A percentile compares a stretch with the other conserved stretches of the same genome.
These are phyloP conservation scores for Phellopilus nigrolimitatus DNA, from an alignment of 1,284 basidiomycete genomes.

Conservation along the genomic window DNA sequence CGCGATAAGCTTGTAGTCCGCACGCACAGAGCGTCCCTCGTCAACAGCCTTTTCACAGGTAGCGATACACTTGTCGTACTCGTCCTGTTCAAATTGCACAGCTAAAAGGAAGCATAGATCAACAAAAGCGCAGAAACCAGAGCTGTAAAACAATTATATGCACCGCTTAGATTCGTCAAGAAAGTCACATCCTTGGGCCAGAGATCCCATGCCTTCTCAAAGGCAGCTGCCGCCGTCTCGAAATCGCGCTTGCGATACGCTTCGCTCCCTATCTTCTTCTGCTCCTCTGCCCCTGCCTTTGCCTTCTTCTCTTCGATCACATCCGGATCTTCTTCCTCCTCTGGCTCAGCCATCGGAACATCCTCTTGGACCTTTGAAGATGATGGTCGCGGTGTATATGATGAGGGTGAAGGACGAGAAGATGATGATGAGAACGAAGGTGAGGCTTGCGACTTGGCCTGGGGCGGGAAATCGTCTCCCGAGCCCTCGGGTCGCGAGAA, in stretches of 20 bases:
- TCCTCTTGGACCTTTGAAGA: constrained; percentile 38
- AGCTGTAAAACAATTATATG: constrained; percentile 27
- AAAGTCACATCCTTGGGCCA: constrained; percentile 94
- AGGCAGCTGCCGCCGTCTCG: constrained; percentile 66
- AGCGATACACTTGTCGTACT: constrained; percentile 89
- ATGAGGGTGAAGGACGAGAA: constrained; percentile 35
- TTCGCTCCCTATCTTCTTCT: constrained; percentile 76
- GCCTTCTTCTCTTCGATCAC: constrained; percentile 55
- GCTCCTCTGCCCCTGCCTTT: constrained; percentile 71
- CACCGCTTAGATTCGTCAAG: constrained; percentile 85
- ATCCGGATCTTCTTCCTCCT: constrained; percentile 48
- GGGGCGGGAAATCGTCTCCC: constrained; percentile 65
- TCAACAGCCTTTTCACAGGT: constrained; percentile 93
- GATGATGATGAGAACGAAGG: constrained; percentile 36
- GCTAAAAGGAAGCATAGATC: constrained; percentile 40
- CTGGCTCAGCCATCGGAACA: constrained; percentile 51
- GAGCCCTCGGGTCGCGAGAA: constrained; percentile 84
- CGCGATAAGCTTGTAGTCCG: constrained; percentile 77
- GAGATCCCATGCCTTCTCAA: constrained; percentile 86
- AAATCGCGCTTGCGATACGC: constrained; percentile 87
- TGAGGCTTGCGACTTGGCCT: constrained; percentile 35
- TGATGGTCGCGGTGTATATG: constrained; percentile 38
- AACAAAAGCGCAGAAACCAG: constrained; percentile 3
- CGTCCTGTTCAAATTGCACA: constrained; percentile 89
- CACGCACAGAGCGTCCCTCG: constrained; percentile 79